Conservation (phyloP, 257 asterid species). For the Petunia secreta region DNA sequence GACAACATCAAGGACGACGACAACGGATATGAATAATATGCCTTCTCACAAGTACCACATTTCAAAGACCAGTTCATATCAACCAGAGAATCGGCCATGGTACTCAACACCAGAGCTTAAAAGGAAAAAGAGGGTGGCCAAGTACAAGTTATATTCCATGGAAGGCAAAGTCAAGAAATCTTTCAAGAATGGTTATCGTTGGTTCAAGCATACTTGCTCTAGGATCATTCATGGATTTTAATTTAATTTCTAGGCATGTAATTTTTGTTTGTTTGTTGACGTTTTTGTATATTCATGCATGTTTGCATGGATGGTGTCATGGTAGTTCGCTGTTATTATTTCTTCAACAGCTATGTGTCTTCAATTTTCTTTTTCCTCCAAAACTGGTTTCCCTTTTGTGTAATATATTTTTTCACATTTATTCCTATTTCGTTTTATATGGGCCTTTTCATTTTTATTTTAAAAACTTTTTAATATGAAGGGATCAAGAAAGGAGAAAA, state of each 20-base stretch:
- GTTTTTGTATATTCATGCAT: not conserved
- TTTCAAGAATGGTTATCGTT: constrained; percentile 52
- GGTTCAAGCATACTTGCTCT: constrained; percentile 62
- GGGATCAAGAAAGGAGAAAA: too few relatives aligned
- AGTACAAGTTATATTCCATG: constrained; percentile 61
- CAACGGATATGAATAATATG: not conserved
- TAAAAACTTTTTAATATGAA: too few relatives aligned
- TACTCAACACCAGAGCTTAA: constrained; percentile 51
- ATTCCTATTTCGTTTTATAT: not conserved
- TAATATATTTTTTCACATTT: not conserved
- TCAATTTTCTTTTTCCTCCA: not conserved
- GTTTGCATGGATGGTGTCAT: not conserved
- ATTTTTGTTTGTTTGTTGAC: not conserved
- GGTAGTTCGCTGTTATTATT: not conserved
- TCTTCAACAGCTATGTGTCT: not conserved
- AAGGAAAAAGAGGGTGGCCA: constrained; percentile 61
- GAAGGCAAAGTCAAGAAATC: constrained; percentile 70
- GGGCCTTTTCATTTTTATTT: too few relatives aligned
- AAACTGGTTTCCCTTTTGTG: not conserved
- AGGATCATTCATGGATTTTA: constrained; percentile 53
- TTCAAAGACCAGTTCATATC: not conserved
- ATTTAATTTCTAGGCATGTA: not conserved
- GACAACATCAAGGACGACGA: not conserved
- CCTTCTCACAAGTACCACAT: not conserved
- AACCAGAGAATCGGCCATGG: constrained; percentile 35